A percentile compares a stretch with the other conserved stretches of the same genome.
Conservation (phyloP, 208 protist genomes). For the Leishmania arabica region DNA sequence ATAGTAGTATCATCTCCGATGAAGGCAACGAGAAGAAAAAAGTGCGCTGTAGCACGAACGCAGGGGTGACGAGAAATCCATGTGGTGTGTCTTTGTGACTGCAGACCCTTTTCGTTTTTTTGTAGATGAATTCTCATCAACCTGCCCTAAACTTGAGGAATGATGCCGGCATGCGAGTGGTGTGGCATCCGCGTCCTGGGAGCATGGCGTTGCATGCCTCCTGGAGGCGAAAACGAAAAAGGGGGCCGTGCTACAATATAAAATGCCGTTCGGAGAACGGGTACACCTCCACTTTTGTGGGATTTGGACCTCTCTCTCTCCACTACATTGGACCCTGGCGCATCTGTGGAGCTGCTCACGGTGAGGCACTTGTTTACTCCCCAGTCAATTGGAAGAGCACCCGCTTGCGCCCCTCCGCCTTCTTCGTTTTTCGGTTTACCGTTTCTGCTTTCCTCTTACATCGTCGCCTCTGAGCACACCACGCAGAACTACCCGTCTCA, state of each 20-base stretch:
- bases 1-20: constrained; percentile 8
- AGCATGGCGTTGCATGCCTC: neutral
- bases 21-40: neutral
- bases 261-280: too few species aligned
- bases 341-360: neutral
- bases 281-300: neutral
- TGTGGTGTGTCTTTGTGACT: neutral
- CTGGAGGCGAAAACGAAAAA: neutral
- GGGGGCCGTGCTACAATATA: neutral
- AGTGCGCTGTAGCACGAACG: neutral
- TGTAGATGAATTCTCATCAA: too few species aligned
- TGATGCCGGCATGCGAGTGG: neutral
- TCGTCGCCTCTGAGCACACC: neutral
- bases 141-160: neutral
- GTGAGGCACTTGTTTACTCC: neutral
- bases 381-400: too few species aligned
- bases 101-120: neutral
- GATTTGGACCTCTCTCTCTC: neutral
- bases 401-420: neutral
- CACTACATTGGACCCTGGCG: neutral
- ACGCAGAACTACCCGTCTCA: neutral
- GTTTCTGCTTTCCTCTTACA: neutral
- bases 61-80: neutral
- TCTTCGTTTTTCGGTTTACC: neutral
- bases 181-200: neutral